Evolutionary conservation across 2,329 filamentous ascomycete genomes (phyloP), one percentile per base, ranked within the genome.

Genomic region (Samsoniella hepiali): DNA sequence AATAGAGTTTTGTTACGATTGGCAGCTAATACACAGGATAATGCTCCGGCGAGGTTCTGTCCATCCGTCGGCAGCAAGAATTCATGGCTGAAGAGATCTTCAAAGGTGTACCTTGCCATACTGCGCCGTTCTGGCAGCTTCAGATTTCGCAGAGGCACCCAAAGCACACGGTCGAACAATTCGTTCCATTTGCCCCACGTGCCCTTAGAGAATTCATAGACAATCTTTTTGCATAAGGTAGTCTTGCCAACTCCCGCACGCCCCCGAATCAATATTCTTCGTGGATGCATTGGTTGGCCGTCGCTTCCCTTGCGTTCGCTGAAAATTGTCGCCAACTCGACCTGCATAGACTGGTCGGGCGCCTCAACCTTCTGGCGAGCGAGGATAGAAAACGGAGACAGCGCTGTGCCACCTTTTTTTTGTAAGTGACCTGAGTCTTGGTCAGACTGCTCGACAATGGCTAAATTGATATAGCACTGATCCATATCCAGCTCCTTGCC

Each of bases 151-250:
- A 79, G 59, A 32, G 75, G 76, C 5, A 79, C 62, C 77, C 76
- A 79, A 56, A 79, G 67, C 1, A 79, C 34, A 17, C 75, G 71
- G 64, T 77, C 71, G 62, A 77, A 78, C 7, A 69, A 38, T 0
- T 69, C 42, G 0, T 36, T 51, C 72, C 71, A 75, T 40, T 68
- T 22, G 6, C 4, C 47, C 67, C 66, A 68, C 27, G 58, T 59
- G n/a, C 58, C 54, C 36, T 68, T 42, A 5, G 53, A 57, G 66
- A 75, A 78, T 11, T 75, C 72, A 61, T 75, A 59, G 40, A 78
- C 69, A 10, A 78, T 75, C 67, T 78, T 79, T 63, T 78, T 78
- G 69, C 75, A 78, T 17, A 78, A 64, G 1, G 77, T 78, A 6
- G 75, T 76, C 69, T 78, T 79, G 3, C 76, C 76, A 1, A 77